Evolutionary conservation across 768 basidiomycete genomes (phyloP).

Genomic region (Porpolomopsis calyptriformis): DNA sequence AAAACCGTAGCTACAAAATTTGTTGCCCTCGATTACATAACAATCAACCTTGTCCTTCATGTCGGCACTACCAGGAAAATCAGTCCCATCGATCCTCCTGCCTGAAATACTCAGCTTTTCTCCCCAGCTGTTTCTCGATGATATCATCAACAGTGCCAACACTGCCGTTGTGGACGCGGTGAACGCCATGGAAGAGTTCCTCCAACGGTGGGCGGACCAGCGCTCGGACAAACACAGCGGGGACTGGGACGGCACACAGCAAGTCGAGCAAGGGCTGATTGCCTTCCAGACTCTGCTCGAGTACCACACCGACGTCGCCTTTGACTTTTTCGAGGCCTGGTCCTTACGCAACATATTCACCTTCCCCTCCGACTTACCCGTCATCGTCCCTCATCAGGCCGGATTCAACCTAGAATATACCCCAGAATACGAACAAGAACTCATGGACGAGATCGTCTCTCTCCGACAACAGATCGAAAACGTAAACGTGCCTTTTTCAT

Average conservation of each 20-base stretch:
- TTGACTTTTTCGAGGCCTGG: constrained; percentile 90
- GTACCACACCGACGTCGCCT: constrained; percentile 80
- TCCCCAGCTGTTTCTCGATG: constrained; percentile 76
- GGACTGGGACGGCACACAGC: constrained; percentile 51
- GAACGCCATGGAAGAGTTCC: constrained; percentile 69
- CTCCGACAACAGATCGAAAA: constrained; percentile 57
- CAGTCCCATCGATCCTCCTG: constrained; percentile 39
- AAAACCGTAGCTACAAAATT: no score
- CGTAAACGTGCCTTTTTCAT: no score
- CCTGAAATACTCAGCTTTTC: constrained; percentile 76
- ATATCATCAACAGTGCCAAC: constrained; percentile 76
- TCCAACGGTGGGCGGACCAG: constrained; percentile 63
- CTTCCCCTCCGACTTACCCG: constrained; percentile 53
- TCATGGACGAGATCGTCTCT: constrained; percentile 59
- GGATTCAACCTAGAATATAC: constrained; percentile 55
- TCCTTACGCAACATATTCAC: constrained; percentile 80
- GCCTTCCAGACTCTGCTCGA: constrained; percentile 84
- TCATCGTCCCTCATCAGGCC: constrained; percentile 69
- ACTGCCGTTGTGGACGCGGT: constrained; percentile 69
- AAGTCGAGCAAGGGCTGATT: constrained; percentile 71
- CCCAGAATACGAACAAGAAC: constrained; percentile 46
- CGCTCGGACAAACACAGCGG: constrained; percentile 36
- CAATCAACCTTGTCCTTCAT: no score
- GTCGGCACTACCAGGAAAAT: not conserved
- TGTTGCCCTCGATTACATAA: no score